Evolutionary conservation across 108 stramenopile species (phyloP).

Genomic region (Cyclotella sp.): DNA sequence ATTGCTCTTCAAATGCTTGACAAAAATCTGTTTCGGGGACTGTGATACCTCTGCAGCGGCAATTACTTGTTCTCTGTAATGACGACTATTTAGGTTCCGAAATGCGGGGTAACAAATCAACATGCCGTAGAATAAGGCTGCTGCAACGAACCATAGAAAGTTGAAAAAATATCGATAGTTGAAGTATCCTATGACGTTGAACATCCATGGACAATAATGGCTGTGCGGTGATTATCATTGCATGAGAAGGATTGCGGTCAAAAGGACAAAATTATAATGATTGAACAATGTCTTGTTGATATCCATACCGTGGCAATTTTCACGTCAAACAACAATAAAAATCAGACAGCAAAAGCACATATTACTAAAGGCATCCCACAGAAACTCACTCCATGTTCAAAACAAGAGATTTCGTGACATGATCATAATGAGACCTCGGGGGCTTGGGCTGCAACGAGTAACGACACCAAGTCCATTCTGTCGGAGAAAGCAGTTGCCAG

Average conservation of each 20-base stretch:
- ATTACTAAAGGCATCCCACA: background rate
- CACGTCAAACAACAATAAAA: too few relatives aligned
- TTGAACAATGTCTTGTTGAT: background rate
- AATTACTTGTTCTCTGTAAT: constrained; percentile 59
- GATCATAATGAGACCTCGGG: constrained; percentile 88
- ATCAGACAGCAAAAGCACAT: background rate
- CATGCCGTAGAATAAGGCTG: constrained; percentile 79
- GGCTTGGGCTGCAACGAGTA: constrained; percentile 87
- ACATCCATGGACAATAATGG: constrained; percentile 98
- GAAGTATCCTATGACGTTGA: constrained; percentile 93
- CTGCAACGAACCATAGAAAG: constrained; percentile 82
- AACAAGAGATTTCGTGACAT: constrained; percentile 84
- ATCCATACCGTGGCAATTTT: too few relatives aligned
- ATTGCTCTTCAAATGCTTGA: constrained; percentile 49
- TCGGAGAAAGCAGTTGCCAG: constrained; percentile 81
- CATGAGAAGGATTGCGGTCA: background rate
- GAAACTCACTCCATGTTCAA: constrained; percentile 79
- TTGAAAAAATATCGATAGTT: constrained; percentile 98
- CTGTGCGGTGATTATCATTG: background rate
- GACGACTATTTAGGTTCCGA: constrained; percentile 39
- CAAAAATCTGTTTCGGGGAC: constrained; percentile 25
- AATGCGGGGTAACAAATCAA: constrained; percentile 69
- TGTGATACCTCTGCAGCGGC: constrained; percentile 19
- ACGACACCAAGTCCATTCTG: constrained; percentile 87
- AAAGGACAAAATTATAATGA: background rate